These are phyloP conservation scores for Serpula lacrymans DNA, from an alignment of 768 basidiomycete genomes.

Conservation along the genomic window DNA sequence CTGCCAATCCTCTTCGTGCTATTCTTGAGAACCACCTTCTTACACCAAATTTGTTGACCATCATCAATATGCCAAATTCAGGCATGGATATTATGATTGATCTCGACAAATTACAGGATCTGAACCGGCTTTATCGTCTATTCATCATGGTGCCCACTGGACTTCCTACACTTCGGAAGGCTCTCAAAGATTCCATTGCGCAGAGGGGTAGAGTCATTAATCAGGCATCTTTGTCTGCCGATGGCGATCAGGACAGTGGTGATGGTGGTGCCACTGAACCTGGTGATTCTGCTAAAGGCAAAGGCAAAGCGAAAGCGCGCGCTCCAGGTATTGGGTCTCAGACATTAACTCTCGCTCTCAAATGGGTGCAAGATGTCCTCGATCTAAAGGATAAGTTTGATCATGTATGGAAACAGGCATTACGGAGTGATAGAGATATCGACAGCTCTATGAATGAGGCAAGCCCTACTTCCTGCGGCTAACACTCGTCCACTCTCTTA, in stretches of 20 bases:
- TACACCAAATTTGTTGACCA: conserved; percentile 66
- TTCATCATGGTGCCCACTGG: conserved; percentile 69
- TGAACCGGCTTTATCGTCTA: conserved; percentile 76
- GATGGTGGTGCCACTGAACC: conserved; percentile 34
- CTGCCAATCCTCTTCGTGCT: conserved; percentile 60
- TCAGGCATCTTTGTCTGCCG: conserved; percentile 45
- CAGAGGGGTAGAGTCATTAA: conserved; percentile 81
- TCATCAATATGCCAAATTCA: conserved; percentile 78
- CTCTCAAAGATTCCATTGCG: conserved; percentile 69
- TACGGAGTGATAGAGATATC: conserved; percentile 68
- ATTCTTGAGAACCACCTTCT: conserved; percentile 80
- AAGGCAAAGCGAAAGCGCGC: conserved; percentile 54
- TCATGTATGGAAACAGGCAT: conserved; percentile 63
- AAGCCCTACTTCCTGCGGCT: conserved; percentile 18
- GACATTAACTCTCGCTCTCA: conserved; percentile 62
- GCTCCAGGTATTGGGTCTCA: conserved; percentile 35
- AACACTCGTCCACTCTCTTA: neutral
- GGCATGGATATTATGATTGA: conserved; percentile 90
- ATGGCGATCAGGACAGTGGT: conserved; percentile 31
- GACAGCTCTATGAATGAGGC: conserved; percentile 88
- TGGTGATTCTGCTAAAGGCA: conserved; percentile 30
- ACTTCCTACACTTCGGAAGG: conserved; percentile 55
- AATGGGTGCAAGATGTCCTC: conserved; percentile 92
- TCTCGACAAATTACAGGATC: conserved; percentile 67
- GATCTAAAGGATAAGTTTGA: conserved; percentile 93